Evolutionary conservation across 2,329 filamentous ascomycete species (phyloP).

Genomic region (Aspergillus sp.): DNA sequence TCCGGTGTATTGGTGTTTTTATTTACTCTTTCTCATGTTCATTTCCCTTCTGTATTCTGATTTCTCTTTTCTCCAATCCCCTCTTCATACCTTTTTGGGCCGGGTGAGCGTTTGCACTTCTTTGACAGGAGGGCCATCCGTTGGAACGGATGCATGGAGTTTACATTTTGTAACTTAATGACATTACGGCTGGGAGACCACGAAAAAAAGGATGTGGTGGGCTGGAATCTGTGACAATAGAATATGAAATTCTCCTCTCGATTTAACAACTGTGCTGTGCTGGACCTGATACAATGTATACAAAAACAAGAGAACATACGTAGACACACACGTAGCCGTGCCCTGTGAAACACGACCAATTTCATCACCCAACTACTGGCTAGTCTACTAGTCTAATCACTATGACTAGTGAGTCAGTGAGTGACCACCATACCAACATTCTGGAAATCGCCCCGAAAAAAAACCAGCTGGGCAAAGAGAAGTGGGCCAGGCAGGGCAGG

Average conservation of each 20-base stretch:
- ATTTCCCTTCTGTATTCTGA: conserved; percentile 16
- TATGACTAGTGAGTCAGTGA: too few relatives aligned
- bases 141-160: conserved; percentile 30
- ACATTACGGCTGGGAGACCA: conserved; percentile 40
- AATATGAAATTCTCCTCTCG: conserved; percentile 46
- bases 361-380: too few relatives aligned
- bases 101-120: conserved; percentile 21
- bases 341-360: too few relatives aligned
- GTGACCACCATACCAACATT: too few relatives aligned
- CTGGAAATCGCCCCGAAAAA: too few relatives aligned
- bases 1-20: conserved; percentile 42
- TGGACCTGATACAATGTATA: not conserved
- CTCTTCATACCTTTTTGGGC: conserved; percentile 27
- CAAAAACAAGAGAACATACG: too few relatives aligned
- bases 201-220: conserved; percentile 36
- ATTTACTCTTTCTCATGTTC: conserved; percentile 24
- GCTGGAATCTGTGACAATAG: conserved; percentile 42
- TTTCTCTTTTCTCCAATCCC: conserved; percentile 13
- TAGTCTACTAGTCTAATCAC: not conserved
- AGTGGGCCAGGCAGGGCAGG: too few relatives aligned
- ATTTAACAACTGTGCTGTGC: conserved; percentile 18
- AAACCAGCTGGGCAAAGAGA: too few relatives aligned
- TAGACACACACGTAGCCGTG: not conserved
- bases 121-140: conserved; percentile 17
- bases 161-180: conserved; percentile 43